phyloP scores from a whole-genome alignment of 2,329 filamentous ascomycete genomes.

The Parascedosporium putredinis region DNA sequence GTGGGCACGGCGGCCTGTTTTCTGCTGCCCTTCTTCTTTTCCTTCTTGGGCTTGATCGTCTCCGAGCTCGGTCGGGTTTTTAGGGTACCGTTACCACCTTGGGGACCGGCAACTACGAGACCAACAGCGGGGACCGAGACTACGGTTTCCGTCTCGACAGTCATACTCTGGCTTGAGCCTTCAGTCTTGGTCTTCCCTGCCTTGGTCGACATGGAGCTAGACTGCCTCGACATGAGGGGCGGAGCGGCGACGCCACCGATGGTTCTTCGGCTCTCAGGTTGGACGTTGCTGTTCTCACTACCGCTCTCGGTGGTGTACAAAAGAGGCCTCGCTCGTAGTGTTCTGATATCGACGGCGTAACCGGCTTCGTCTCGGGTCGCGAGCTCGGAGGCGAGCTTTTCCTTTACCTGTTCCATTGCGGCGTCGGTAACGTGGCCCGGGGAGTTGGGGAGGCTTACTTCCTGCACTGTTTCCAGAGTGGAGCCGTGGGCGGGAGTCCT shows the following conservation, averaged over 20 bases:
- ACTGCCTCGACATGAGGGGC: constrained; percentile 51
- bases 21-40: constrained; percentile 69
- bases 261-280: constrained; percentile 29
- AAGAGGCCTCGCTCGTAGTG: constrained; percentile 35
- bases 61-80: constrained; percentile 86
- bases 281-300: constrained; percentile 54
- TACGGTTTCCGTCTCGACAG: constrained; percentile 93
- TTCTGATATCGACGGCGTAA: constrained; percentile 27
- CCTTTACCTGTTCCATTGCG: constrained; percentile 39
- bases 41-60: constrained; percentile 88
- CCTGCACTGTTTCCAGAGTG: constrained; percentile 80
- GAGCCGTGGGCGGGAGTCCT: constrained; percentile 51
- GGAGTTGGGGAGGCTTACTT: constrained; percentile 69
- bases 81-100: constrained; percentile 62
- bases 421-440: constrained; percentile 40
- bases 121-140: constrained; percentile 79
- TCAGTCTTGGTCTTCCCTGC: constrained; percentile 63
- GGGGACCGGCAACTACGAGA: constrained; percentile 52
- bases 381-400: constrained; percentile 34
- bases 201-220: constrained; percentile 52
- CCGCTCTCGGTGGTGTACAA: constrained; percentile 44
- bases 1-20: constrained; percentile 64
- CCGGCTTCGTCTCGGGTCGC: constrained; percentile 31
- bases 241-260: constrained; percentile 29
- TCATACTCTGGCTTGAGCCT: constrained; percentile 81